Conservation (phyloP, 2,329 filamentous ascomycete species). For the Colletotrichum tamarilloi region DNA sequence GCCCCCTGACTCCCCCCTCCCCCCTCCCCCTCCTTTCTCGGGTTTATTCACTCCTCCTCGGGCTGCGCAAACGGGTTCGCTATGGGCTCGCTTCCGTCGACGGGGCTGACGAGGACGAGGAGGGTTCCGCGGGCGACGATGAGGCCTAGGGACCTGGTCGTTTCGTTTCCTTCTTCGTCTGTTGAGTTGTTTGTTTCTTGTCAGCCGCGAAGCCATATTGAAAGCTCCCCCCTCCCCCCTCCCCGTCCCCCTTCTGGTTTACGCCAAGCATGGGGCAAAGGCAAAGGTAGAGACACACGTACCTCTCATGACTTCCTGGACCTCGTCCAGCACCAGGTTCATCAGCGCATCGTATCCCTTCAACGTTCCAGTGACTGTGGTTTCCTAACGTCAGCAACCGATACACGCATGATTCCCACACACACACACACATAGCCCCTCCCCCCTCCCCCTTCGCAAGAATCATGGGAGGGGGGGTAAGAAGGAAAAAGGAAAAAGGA, state of each 20-base stretch:
- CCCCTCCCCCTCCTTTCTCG: too few species aligned
- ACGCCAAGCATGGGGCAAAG: too few species aligned
- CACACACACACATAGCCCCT: too few species aligned
- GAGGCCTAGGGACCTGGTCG: constrained; percentile 82
- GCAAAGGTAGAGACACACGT: constrained; percentile 40
- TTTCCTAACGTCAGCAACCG: not conserved
- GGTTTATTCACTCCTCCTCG: constrained; percentile 67
- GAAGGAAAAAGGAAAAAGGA: not conserved
- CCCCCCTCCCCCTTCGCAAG: too few species aligned
- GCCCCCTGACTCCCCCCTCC: too few species aligned
- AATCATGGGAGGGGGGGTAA: too few species aligned
- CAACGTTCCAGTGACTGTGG: constrained; percentile 82
- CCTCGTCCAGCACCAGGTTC: constrained; percentile 96
- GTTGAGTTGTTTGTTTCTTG: not conserved
- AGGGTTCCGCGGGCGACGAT: constrained; percentile 93
- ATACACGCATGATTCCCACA: too few species aligned
- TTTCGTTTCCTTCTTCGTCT: constrained; percentile 96
- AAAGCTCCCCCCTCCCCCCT: not conserved
- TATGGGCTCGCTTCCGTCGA: constrained; percentile 96
- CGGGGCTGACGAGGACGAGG: constrained; percentile 90
- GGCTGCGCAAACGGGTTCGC: constrained; percentile 88
- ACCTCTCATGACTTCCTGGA: constrained; percentile 91
- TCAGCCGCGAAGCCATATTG: not conserved
- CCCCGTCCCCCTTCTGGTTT: too few species aligned
- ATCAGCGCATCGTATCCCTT: constrained; percentile 98